phyloP scores from a whole-genome alignment of 1,139 yeast genomes.

The Kazachstania sp. region DNA sequence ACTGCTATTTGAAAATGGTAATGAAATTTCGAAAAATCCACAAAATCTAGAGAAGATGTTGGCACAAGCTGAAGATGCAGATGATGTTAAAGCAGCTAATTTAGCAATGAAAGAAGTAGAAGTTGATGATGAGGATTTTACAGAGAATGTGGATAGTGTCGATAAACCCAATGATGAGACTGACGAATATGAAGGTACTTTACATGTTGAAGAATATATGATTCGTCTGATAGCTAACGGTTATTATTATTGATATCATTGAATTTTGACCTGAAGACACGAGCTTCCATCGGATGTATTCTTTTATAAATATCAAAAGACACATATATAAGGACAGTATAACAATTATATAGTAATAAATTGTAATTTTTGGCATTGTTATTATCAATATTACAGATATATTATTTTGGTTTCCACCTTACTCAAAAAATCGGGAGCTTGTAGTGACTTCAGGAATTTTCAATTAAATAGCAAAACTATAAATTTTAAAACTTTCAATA shows the following conservation, averaged over 20 bases:
- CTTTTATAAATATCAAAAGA: too few species aligned
- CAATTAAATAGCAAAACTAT: too few species aligned
- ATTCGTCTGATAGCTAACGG: constrained; percentile 82
- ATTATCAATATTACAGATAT: too few species aligned
- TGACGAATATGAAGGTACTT: constrained; percentile 69
- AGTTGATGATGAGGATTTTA: constrained; percentile 77
- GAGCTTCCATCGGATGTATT: too few species aligned
- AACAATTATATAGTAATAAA: too few species aligned
- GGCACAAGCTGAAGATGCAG: constrained; percentile 94
- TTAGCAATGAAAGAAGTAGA: constrained; percentile 84
- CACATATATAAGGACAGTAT: too few species aligned
- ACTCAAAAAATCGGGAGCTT: too few species aligned
- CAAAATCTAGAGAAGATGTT: constrained; percentile 55
- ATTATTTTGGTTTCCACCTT: too few species aligned
- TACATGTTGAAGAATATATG: constrained; percentile 96
- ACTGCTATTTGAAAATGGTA: constrained; percentile 31
- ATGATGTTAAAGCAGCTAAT: constrained; percentile 87
- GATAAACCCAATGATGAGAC: constrained; percentile 18
- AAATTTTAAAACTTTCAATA: too few species aligned
- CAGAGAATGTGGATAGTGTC: constrained; percentile 32
- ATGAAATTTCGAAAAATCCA: constrained; percentile 24
- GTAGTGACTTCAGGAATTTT: too few species aligned
- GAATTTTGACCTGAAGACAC: not conserved
- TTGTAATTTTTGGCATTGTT: too few species aligned
- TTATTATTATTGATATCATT: constrained; percentile 37